Evolutionary conservation across 2,329 filamentous ascomycete species (phyloP).

Genomic region (Thermoascus crustaceus): DNA sequence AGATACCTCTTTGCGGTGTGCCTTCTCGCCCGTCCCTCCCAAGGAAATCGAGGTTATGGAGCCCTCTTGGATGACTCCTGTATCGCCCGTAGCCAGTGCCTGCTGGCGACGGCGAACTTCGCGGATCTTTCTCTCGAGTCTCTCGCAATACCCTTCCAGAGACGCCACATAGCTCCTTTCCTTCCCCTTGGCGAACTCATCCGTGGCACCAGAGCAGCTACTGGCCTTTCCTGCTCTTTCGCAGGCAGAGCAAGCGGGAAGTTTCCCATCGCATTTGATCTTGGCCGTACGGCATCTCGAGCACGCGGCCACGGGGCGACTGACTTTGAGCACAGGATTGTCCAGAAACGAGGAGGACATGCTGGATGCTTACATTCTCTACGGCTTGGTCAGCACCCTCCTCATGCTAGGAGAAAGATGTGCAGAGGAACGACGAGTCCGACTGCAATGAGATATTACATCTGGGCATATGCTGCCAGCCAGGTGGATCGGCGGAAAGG

Average conservation of each 20-base stretch:
- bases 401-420: background rate
- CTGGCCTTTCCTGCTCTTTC: constrained; percentile 79
- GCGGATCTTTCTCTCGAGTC: constrained; percentile 67
- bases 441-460: too few relatives aligned
- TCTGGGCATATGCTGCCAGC: too few relatives aligned
- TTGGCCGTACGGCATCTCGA: constrained; percentile 82
- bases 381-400: background rate
- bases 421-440: too few relatives aligned
- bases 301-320: constrained; percentile 70
- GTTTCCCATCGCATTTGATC: constrained; percentile 95
- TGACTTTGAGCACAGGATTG: constrained; percentile 48
- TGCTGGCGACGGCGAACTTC: constrained; percentile 32
- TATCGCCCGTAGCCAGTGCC: constrained; percentile 17
- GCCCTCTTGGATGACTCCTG: constrained; percentile 23
- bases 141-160: constrained; percentile 83
- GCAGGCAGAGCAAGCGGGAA: constrained; percentile 90
- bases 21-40: constrained; percentile 22
- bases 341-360: constrained; percentile 33
- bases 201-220: constrained; percentile 89
- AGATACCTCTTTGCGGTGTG: constrained; percentile 59
- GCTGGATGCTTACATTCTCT: constrained; percentile 14
- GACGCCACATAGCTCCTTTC: constrained; percentile 95
- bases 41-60: constrained; percentile 29
- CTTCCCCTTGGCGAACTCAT: constrained; percentile 92
- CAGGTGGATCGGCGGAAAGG: too few relatives aligned